phyloP scores from a whole-genome alignment of 2,329 filamentous ascomycete species.

The Colletotrichum camelliae region DNA sequence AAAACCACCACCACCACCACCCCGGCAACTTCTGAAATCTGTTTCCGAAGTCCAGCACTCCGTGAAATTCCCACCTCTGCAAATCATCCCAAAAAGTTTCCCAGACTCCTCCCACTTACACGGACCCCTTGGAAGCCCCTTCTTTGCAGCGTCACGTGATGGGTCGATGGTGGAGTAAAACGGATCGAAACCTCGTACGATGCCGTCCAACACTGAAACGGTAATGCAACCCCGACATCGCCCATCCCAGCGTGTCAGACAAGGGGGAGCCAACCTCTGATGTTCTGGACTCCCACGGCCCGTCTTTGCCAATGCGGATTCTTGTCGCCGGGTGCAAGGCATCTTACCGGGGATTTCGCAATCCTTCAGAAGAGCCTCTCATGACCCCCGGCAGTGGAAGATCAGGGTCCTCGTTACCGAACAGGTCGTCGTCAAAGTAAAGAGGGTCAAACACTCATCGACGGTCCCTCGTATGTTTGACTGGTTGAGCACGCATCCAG shows the following conservation, averaged over 20 bases:
- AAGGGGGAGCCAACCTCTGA: not conserved
- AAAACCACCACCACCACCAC: not conserved
- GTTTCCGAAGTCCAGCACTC: not conserved
- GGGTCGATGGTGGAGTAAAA: conserved; percentile 12
- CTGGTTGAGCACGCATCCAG: not conserved
- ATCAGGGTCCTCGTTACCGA: not conserved
- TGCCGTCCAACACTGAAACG: conserved; percentile 19
- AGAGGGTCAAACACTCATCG: conserved; percentile 4
- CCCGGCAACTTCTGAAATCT: not conserved
- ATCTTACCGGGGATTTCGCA: not conserved
- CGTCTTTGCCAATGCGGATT: not conserved
- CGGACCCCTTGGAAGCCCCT: not conserved
- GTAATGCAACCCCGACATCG: conserved; percentile 10
- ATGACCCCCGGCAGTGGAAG: not conserved
- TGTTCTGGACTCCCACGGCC: not conserved
- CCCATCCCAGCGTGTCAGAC: not conserved
- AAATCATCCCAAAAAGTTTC: not conserved
- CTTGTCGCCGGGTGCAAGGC: not conserved
- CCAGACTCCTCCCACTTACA: conserved; percentile 2
- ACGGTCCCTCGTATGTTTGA: not conserved
- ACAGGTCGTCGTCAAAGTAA: not conserved
- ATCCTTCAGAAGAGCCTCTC: not conserved
- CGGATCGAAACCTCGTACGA: conserved; percentile 19
- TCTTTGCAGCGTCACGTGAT: not conserved
- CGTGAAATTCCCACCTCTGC: not conserved